Evolutionary conservation across 1,284 basidiomycete genomes (phyloP), one percentile per base, ranked within the genome.

Genomic region (Schizophyllum commune): DNA sequence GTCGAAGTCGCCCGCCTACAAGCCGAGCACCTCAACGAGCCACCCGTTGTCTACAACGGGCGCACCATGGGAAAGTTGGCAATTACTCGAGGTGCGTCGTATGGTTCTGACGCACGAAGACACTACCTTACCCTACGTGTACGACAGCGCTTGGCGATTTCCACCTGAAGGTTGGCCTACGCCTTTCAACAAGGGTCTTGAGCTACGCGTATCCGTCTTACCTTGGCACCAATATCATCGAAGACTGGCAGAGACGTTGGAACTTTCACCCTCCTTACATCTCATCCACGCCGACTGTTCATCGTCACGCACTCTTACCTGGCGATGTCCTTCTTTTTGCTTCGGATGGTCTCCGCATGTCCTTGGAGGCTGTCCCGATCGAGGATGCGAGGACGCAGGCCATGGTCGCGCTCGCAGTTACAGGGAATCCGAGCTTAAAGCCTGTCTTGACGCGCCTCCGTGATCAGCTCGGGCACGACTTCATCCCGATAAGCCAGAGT

Each of bases 81-180:
- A 5, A 56, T 64, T 39, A 64, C 61, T 47, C 56, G 63, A 7
- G 56, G 63, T 63, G 32, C 0, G 62, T 11, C n/a, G n/a, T 17
- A 47, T n/a, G 6, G n/a, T 33, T 52, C 3, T 27, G 4, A 15
- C 2, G 1, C 21, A 6, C 34, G 4, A n/a, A 19, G 34, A 39
- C 33, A 55, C 20, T 53, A 22, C 5, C 47, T 32, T 39, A 34
- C 33, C n/a, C 17, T 5, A 6, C 21, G 4, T 32, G 13, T 55
- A 9, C 33, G 4, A 5, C 34, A 64, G 63, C 63, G 1, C 20
- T 64, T 1, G 63, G 63, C 2, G 61, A 64, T 57, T 57, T 58
- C 22, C 57, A 55, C 33, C 53, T 64, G 4, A 64, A 64, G 33
- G 63, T 47, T 1, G 58, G 58, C 47, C 21, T 39, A 0, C n/a